A percentile compares a stretch with the other conserved stretches of the same genome.
These are phyloP conservation scores for Lactifluus hygrophoroides DNA, from an alignment of 768 basidiomycete genomes.

Conservation along the genomic window DNA sequence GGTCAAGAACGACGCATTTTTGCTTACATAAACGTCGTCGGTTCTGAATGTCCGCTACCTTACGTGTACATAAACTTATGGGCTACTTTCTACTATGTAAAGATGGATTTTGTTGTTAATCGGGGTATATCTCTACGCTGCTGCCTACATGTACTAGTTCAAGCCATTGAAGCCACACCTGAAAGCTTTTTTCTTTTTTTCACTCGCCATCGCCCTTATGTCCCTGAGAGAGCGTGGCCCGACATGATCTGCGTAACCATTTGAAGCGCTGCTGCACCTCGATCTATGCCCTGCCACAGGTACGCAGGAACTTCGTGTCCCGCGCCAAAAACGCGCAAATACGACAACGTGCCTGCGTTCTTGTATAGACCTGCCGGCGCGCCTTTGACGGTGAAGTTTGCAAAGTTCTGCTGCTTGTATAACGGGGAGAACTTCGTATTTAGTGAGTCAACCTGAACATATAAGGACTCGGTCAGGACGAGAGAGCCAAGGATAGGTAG, in stretches of 20 bases:
- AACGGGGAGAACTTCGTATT: constrained; percentile 37
- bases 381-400: constrained; percentile 43
- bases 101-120: too few species aligned
- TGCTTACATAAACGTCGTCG: too few species aligned
- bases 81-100: too few species aligned
- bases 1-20: too few species aligned
- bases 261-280: constrained; percentile 27
- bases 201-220: constrained; percentile 6
- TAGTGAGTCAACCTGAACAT: constrained; percentile 36
- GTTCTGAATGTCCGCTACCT: too few species aligned
- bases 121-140: too few species aligned
- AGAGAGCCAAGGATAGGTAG: background rate
- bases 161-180: too few species aligned
- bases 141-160: too few species aligned
- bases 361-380: constrained; percentile 45
- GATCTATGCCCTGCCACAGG: constrained; percentile 21
- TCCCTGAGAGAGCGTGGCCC: constrained; percentile 24
- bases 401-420: constrained; percentile 37
- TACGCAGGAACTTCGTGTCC: constrained; percentile 31
- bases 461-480: background rate
- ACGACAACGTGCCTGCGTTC: constrained; percentile 51
- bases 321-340: constrained; percentile 43
- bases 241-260: constrained; percentile 32
- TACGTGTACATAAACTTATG: too few species aligned
- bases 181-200: too few species aligned